Percentiles rank a stretch among this genome's conserved stretches.
Evolutionary conservation across 2,329 filamentous ascomycete genomes (phyloP).

Genomic region (Cladosporium sp.): DNA sequence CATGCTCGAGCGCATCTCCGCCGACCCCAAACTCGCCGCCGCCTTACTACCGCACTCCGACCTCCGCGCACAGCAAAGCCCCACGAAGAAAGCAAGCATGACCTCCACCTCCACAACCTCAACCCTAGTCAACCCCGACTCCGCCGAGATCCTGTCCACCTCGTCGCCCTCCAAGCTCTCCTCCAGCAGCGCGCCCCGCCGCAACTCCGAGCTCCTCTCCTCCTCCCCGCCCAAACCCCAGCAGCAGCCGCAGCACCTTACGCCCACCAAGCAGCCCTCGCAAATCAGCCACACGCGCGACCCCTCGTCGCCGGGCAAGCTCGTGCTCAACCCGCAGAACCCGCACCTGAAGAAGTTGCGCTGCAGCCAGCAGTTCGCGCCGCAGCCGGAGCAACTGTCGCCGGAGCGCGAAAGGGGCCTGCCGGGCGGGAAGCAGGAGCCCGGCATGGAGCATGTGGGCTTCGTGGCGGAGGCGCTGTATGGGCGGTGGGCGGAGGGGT

Average conservation of each 20-base stretch:
- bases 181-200: background rate
- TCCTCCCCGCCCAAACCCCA: constrained; percentile 23
- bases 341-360: constrained; percentile 77
- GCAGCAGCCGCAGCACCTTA: background rate
- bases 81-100: constrained; percentile 19
- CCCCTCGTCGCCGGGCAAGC: constrained; percentile 46
- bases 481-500: constrained; percentile 78
- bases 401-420: constrained; percentile 48
- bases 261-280: constrained; percentile 15
- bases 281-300: constrained; percentile 6
- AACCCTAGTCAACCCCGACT: constrained; percentile 10
- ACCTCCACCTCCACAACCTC: constrained; percentile 7
- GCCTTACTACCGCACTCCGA: constrained; percentile 35
- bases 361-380: constrained; percentile 26
- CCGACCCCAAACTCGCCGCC: constrained; percentile 58
- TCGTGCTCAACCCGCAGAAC: constrained; percentile 74
- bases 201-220: constrained; percentile 16
- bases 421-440: constrained; percentile 49
- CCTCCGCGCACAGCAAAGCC: background rate
- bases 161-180: constrained; percentile 3
- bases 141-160: background rate
- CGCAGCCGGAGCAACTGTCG: constrained; percentile 23
- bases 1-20: constrained; percentile 66
- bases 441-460: constrained; percentile 88
- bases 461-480: constrained; percentile 88